These are phyloP conservation scores for Termitomyces sp. DNA, from an alignment of 768 basidiomycete species.

Conservation along the genomic window DNA sequence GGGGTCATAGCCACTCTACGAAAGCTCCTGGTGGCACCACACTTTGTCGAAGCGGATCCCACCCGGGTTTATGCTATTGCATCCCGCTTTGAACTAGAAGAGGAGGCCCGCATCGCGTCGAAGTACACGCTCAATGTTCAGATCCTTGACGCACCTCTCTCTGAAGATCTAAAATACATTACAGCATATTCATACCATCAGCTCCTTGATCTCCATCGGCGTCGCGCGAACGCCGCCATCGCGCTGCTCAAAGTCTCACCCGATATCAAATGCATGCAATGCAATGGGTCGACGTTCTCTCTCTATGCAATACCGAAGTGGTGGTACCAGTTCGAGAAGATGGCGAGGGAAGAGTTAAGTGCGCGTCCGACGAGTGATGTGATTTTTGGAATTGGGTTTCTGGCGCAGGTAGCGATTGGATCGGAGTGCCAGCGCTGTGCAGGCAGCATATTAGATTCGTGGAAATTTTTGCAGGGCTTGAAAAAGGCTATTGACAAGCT, in stretches of 20 bases:
- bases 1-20: conserved; percentile 45
- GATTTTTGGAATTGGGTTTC: conserved; percentile 57
- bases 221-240: conserved; percentile 44
- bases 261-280: conserved; percentile 62
- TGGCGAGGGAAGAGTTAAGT: conserved; percentile 54
- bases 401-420: conserved; percentile 44
- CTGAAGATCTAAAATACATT: conserved; percentile 61
- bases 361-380: conserved; percentile 51
- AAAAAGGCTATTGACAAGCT: conserved; percentile 53
- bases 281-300: conserved; percentile 45
- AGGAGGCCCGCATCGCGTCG: conserved; percentile 60
- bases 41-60: conserved; percentile 43
- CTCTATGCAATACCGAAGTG: conserved; percentile 54
- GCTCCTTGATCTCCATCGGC: conserved; percentile 55
- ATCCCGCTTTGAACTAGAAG: conserved; percentile 56
- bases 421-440: conserved; percentile 60
- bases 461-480: conserved; percentile 48
- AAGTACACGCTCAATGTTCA: conserved; percentile 47
- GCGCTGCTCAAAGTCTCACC: conserved; percentile 40
- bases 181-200: conserved; percentile 65
- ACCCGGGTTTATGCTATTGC: conserved; percentile 69
- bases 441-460: conserved; percentile 60
- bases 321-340: conserved; percentile 60
- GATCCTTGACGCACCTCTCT: conserved; percentile 51
- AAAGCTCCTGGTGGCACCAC: conserved; percentile 41